phyloP scores from a whole-genome alignment of 768 basidiomycete species.

The Auricularia cornea region DNA sequence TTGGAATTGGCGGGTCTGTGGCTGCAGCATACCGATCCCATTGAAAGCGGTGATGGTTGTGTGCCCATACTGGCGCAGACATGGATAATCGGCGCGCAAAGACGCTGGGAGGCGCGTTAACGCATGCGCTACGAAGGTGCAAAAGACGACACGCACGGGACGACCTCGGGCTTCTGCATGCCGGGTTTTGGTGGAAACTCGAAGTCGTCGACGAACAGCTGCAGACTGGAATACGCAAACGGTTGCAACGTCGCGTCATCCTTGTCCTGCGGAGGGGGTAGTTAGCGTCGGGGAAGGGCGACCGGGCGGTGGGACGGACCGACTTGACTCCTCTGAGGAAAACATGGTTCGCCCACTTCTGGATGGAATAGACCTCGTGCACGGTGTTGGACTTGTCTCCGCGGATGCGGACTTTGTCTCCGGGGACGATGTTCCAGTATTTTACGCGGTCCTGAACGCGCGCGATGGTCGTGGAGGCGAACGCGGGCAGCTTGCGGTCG shows the following conservation, averaged over 20 bases:
- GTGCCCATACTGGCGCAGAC: constrained; percentile 45
- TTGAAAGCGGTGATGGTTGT: constrained; percentile 45
- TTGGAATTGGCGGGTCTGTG: constrained; percentile 50
- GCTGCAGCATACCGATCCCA: constrained; percentile 68
- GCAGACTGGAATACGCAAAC: constrained; percentile 73
- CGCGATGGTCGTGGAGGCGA: constrained; percentile 31
- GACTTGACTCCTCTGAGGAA: constrained; percentile 42
- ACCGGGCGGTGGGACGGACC: constrained; percentile 24
- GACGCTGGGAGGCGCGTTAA: constrained; percentile 38
- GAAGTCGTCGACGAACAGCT: constrained; percentile 64
- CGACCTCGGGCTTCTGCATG: constrained; percentile 27
- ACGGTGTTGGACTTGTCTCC: constrained; percentile 53
- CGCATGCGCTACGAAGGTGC: background rate
- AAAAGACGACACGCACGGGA: constrained; percentile 35
- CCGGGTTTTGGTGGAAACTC: constrained; percentile 43
- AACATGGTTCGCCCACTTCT: constrained; percentile 62
- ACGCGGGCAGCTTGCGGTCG: constrained; percentile 36
- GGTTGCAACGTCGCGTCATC: constrained; percentile 33
- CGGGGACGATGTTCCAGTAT: constrained; percentile 82
- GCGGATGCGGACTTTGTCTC: constrained; percentile 65
- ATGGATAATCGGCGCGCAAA: constrained; percentile 68
- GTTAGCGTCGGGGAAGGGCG: constrained; percentile 14
- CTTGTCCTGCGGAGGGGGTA: constrained; percentile 19
- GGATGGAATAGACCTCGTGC: constrained; percentile 65
- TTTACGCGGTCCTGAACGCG: constrained; percentile 64